These are phyloP conservation scores for Oryza rufipogon DNA, from an alignment of 176 grass and related monocot species.

Conservation along the genomic window DNA sequence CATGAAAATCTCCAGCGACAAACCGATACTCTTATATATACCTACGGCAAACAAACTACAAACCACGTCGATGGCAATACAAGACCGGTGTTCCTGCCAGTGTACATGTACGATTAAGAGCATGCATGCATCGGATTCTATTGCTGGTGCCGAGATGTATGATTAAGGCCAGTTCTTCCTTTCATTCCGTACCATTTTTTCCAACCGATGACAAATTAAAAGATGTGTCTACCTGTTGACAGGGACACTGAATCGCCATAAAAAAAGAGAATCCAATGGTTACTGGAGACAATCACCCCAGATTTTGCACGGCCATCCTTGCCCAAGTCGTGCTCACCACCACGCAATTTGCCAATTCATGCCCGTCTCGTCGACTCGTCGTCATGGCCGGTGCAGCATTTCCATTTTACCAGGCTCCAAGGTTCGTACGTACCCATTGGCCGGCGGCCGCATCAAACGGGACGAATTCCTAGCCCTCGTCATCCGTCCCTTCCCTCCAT, in stretches of 20 bases:
- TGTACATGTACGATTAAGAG: neutral
- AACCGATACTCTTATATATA: neutral
- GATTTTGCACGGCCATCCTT: neutral
- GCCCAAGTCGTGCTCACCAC: slow-evolving; percentile 37
- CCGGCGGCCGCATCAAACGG: neutral
- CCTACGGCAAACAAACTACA: neutral
- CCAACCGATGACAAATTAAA: neutral
- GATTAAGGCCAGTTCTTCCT: neutral
- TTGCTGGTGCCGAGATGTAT: neutral
- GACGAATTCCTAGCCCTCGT: neutral
- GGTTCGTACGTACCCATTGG: slow-evolving; percentile 8
- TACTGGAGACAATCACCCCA: neutral
- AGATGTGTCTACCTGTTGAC: neutral
- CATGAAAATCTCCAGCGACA: neutral
- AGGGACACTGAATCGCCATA: neutral
- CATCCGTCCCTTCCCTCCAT: slow-evolving; percentile 12
- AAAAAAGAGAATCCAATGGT: neutral
- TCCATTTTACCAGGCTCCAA: slow-evolving; percentile 4
- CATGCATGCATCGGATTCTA: slow-evolving; percentile 6
- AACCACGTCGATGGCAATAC: neutral
- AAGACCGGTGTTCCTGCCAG: neutral
- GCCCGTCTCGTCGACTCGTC: neutral
- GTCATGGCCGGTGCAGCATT: neutral
- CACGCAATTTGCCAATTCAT: neutral
- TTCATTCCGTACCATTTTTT: neutral